Conservation (phyloP, 345 rosid genomes). For the Sapria himalayana region DNA sequence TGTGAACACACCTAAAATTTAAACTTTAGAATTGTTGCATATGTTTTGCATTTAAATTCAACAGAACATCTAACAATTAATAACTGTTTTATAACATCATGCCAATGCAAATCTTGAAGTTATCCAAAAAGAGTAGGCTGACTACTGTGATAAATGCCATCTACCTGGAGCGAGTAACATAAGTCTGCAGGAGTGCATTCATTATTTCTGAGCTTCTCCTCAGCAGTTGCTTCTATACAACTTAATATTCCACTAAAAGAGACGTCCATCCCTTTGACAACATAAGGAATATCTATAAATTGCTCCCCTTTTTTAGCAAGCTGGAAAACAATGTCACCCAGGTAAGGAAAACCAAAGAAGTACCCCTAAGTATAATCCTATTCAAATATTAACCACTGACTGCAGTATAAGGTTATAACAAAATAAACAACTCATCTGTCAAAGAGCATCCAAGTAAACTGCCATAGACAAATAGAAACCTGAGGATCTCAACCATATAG, state of each 20-base stretch:
- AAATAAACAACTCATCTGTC: too few species aligned
- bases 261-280: slow-evolving; percentile 96
- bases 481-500: too few species aligned
- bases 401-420: not conserved
- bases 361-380: not conserved
- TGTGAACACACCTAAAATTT: too few species aligned
- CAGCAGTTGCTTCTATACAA: slow-evolving; percentile 63
- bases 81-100: too few species aligned
- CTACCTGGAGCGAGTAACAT: slow-evolving; percentile 89
- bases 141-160: too few species aligned
- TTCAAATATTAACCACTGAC: not conserved
- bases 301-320: slow-evolving; percentile 88
- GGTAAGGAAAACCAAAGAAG: not conserved
- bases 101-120: too few species aligned
- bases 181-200: slow-evolving; percentile 87
- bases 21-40: too few species aligned
- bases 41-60: too few species aligned
- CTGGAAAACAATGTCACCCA: slow-evolving; percentile 15
- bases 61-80: too few species aligned
- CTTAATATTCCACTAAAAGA: slow-evolving; percentile 91
- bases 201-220: slow-evolving; percentile 58
- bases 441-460: not conserved
- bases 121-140: too few species aligned
- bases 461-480: too few species aligned
- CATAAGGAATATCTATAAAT: slow-evolving; percentile 80